Percentiles rank a stretch among this genome's conserved stretches.
These are phyloP conservation scores for Clohesyomyces aquaticus DNA, from an alignment of 495 filamentous ascomycete genomes.

Conservation along the genomic window DNA sequence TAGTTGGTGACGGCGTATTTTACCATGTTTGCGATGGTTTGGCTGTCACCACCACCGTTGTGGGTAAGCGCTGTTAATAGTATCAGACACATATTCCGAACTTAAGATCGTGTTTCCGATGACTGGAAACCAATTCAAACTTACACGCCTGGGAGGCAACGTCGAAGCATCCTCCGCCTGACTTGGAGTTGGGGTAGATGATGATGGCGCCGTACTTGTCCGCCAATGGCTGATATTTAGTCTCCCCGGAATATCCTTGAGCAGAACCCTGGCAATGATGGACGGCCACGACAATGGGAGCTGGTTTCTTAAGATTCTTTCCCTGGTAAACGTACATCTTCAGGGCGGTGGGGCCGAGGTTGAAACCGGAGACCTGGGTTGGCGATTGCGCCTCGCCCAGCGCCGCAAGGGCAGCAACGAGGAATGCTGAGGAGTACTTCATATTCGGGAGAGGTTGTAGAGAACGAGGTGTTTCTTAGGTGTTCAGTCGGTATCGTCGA, in stretches of 20 bases:
- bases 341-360: conserved; percentile 6
- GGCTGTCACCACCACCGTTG: conserved; percentile 56
- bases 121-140: too few relatives aligned
- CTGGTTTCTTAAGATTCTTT: conserved; percentile 25
- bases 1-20: conserved; percentile 56
- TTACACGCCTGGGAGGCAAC: conserved; percentile 48
- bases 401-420: conserved; percentile 8
- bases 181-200: conserved; percentile 55
- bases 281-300: conserved; percentile 37
- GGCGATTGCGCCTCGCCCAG: not conserved
- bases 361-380: conserved; percentile 26
- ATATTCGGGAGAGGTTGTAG: too few relatives aligned
- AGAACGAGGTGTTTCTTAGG: too few relatives aligned
- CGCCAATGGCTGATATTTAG: conserved; percentile 47
- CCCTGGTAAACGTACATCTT: conserved; percentile 38
- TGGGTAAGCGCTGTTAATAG: too few relatives aligned
- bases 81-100: too few relatives aligned
- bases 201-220: conserved; percentile 58
- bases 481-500: not conserved
- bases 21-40: conserved; percentile 61
- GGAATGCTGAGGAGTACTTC: too few relatives aligned
- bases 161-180: conserved; percentile 60
- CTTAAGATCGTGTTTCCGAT: too few relatives aligned
- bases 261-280: conserved; percentile 42
- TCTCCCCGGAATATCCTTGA: conserved; percentile 37